These are phyloP conservation scores for Leucaena leucocephala DNA, from an alignment of 306 rosid genomes.

Conservation along the genomic window DNA sequence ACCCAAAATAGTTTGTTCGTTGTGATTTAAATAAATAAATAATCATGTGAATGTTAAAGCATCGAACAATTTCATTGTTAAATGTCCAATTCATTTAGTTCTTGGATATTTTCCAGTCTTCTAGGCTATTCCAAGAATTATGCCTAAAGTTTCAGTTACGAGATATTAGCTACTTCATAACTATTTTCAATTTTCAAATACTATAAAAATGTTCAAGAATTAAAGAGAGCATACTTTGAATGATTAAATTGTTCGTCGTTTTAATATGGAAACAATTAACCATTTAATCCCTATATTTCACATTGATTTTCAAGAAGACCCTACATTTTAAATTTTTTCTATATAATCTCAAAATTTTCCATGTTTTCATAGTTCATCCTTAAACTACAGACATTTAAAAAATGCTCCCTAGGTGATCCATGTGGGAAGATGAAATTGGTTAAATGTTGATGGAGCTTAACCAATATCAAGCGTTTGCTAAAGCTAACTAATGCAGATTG, in stretches of 20 bases:
- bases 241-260: background rate
- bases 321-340: background rate
- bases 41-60: background rate
- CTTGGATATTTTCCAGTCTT: background rate
- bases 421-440: background rate
- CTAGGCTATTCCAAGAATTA: background rate
- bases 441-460: background rate
- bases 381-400: background rate
- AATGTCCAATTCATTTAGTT: background rate
- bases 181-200: background rate
- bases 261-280: background rate
- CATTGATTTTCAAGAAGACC: background rate
- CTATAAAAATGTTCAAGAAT: background rate
- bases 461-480: background rate
- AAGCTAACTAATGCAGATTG: background rate
- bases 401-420: background rate
- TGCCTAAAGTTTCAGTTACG: background rate
- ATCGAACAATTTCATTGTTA: background rate
- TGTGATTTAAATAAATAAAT: background rate
- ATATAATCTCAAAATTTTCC: background rate
- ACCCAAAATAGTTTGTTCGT: background rate
- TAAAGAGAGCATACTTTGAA: background rate
- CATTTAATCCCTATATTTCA: background rate
- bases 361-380: background rate
- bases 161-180: background rate